phyloP scores from a whole-genome alignment of 495 filamentous ascomycete genomes.

The Cenococcum geophilum region DNA sequence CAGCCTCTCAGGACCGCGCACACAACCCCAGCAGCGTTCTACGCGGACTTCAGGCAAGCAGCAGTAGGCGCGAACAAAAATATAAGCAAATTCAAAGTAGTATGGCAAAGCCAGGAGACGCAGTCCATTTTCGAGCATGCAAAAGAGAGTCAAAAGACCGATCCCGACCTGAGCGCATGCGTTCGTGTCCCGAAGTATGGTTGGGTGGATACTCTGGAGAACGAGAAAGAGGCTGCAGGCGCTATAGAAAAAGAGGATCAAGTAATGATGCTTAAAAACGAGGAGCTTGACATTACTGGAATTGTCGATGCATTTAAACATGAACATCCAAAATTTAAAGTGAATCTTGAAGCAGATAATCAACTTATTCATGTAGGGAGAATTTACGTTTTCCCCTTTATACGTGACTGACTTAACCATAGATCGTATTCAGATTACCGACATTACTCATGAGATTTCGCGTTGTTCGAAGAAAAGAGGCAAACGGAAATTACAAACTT shows the following conservation, averaged over 20 bases:
- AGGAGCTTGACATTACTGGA: conserved; percentile 5
- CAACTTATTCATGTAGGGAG: conserved; percentile 10
- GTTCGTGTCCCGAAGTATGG: conserved; percentile 21
- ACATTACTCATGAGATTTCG: conserved; percentile 18
- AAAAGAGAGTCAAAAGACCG: conserved; percentile 15
- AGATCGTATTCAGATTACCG: conserved; percentile 16
- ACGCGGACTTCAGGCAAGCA: conserved; percentile 19
- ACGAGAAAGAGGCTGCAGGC: conserved; percentile 1
- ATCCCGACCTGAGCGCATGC: conserved; percentile 12
- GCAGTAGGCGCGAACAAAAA: conserved; percentile 12
- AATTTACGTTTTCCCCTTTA: neutral
- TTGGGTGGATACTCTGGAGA: conserved; percentile 12
- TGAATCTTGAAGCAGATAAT: conserved; percentile 15
- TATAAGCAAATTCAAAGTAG: conserved; percentile 19
- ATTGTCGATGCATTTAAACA: conserved; percentile 16
- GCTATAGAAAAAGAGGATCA: neutral
- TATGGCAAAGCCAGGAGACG: conserved; percentile 20
- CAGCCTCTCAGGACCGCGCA: conserved; percentile 15
- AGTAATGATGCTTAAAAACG: neutral
- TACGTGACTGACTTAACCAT: neutral
- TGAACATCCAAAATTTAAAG: conserved; percentile 12
- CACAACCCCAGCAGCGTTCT: conserved; percentile 15
- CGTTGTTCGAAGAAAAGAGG: conserved; percentile 16
- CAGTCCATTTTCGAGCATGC: conserved; percentile 19
- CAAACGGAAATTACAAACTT: conserved; percentile 19